Evolutionary conservation across 495 filamentous ascomycete genomes (phyloP).

Genomic region (Bombardia bombarda): DNA sequence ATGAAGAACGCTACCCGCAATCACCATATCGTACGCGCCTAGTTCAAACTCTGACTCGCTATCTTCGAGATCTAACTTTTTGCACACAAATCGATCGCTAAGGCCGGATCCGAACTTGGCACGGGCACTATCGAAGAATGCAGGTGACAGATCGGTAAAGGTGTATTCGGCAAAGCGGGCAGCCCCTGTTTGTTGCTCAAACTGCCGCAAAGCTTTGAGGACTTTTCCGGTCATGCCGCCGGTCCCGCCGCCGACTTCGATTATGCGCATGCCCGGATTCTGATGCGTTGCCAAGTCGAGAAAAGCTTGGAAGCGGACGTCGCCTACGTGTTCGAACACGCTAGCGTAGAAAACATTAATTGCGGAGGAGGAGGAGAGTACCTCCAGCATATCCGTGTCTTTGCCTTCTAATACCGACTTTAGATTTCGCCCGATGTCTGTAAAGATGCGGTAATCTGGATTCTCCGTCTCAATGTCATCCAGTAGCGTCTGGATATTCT

Average conservation of each 20-base stretch:
- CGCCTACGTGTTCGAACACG: constrained; percentile 14
- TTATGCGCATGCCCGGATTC: constrained; percentile 31
- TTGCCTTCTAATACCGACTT: too few relatives aligned
- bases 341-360: constrained; percentile 19
- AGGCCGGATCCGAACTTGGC: constrained; percentile 7
- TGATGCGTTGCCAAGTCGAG: constrained; percentile 25
- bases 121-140: constrained; percentile 39
- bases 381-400: constrained; percentile 26
- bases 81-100: constrained; percentile 19
- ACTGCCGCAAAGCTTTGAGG: constrained; percentile 10
- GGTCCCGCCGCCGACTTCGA: constrained; percentile 43
- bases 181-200: constrained; percentile 14
- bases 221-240: constrained; percentile 26
- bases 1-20: constrained; percentile 44
- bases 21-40: constrained; percentile 29
- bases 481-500: too few relatives aligned
- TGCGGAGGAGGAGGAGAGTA: constrained; percentile 19
- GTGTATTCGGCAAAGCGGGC: constrained; percentile 27
- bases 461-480: too few relatives aligned
- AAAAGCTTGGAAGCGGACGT: constrained; percentile 13
- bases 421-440: too few relatives aligned
- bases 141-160: constrained; percentile 47
- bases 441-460: too few relatives aligned
- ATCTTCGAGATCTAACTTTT: constrained; percentile 22
- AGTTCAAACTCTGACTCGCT: constrained; percentile 18